Base-by-base conservation (phyloP, 495 filamentous ascomycete genomes). In the Aspergillus egyptiacus region DNA sequence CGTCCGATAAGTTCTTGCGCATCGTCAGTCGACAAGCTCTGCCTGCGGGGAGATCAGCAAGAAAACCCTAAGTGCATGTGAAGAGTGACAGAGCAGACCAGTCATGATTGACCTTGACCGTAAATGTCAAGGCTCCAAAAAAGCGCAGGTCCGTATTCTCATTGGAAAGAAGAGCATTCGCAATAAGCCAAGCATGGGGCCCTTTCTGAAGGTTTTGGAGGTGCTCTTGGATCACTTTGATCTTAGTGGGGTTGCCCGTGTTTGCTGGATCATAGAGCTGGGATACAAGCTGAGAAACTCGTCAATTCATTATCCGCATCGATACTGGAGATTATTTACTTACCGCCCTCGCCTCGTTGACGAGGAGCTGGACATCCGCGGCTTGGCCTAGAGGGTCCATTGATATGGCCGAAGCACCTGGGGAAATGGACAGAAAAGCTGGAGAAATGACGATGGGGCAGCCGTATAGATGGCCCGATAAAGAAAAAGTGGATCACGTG, bases 121-220 rank as follows among this genome's bases (percentile, higher is more conserved):
- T 93, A 57, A 95, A 88, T 0, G 91, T 96, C 51, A 95, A 74
- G 24, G 91, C 93, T n/a, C 86, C 93, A 63, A 90, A 96, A 71
- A 96, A 98, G 32, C 85, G 81, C 57, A 90, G 80, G 41, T 89
- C 80, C 23, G 83, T 76, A 55, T 82, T 79, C 2, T 76, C 68
- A 51, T 75, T 80, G 24, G 68, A 60, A 15, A 95, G 68, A 10
- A 97, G 74, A 14, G 75, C 76, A 58, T 90, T 79, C 7, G 88
- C 90, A 13, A 97, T 73, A 46, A 85, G 76, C 91, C 91, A 97
- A 42, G 89, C 93, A 58, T 87, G 71, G 0, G 82, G 72, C 5
- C 86, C 84, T 54, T 80, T 79, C 58, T 96, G 91, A 3, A 95
- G 70, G 27, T 70, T 66, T 46, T 89, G 84, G 5, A 98, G 71